Evolutionary conservation across 176 grass and related monocot genomes (phyloP), one percentile per base, ranked within the genome.

Genomic region (Ananas comosus): DNA sequence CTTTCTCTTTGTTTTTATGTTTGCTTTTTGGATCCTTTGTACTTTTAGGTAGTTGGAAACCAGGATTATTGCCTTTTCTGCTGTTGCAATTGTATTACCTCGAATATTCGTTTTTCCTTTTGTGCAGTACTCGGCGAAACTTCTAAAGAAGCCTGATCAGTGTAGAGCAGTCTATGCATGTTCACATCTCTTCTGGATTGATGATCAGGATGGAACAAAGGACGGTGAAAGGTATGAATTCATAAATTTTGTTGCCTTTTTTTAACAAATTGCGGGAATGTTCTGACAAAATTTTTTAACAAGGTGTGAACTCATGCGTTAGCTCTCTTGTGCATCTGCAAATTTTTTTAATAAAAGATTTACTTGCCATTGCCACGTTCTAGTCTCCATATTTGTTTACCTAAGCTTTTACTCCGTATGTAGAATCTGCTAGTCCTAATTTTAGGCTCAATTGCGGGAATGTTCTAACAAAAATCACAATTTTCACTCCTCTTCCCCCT

Each of bases 81-180:
- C 54, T 10, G 16, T 61, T 21, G 14, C 2, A 61, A 1, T 61
- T 51, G 63, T 64, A 25, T 49, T 71, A 49, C n/a, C 29, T 51
- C 22, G 13, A 66, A 71, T 49, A 66, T 76, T 9, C 21, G 73
- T 74, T 79, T 69, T 70, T 14, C 4, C 24, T 80, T 75, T 49
- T 77, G 29, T 92, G 64, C 82, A 99, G 94, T 99, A 99, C 83
- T 93, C 94, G 8, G 90, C 89, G 67, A 99, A 99, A 76, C 94
- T 99, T 82, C 76, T 99, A 50, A 99, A 99, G 87, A 99, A 99
- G 57, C 89, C 84, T 59, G 89, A 99, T 81, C 94, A 99, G 72
- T 99, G 89, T 59, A 86, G 94, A 83, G 94, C 94, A 50, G 94
- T 99, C 59, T 99, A 99, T 88, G 94, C 89, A 70, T 99, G 94